These are phyloP conservation scores for Kazachstania sp. DNA, from an alignment of 1,139 yeast genomes.

Conservation along the genomic window DNA sequence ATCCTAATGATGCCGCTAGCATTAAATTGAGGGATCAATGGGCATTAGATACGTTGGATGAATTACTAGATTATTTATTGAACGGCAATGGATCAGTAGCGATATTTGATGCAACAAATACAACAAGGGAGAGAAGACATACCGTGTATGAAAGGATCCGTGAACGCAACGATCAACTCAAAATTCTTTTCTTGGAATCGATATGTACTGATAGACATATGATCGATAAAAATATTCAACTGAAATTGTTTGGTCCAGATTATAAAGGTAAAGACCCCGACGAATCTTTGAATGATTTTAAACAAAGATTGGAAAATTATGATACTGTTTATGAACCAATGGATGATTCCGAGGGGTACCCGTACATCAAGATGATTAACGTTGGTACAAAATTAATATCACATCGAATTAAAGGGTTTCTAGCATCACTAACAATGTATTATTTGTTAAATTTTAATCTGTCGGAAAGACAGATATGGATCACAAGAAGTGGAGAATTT, in stretches of 20 bases:
- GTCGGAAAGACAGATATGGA: constrained; percentile 88
- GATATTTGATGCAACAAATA: constrained; percentile 90
- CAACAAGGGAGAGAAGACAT: constrained; percentile 65
- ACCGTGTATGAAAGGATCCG: constrained; percentile 63
- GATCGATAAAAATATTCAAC: constrained; percentile 70
- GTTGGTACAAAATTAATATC: constrained; percentile 92
- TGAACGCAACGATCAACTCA: constrained; percentile 57
- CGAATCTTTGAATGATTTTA: constrained; percentile 70
- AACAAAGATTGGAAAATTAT: constrained; percentile 72
- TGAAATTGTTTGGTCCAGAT: constrained; percentile 90
- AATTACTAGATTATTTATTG: constrained; percentile 68
- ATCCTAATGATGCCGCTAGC: constrained; percentile 64
- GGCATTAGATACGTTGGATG: constrained; percentile 93
- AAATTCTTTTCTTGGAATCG: constrained; percentile 78
- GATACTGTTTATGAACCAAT: constrained; percentile 87
- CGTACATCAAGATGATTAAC: constrained; percentile 90
- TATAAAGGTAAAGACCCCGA: constrained; percentile 80
- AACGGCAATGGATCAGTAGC: constrained; percentile 87
- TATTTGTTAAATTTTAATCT: constrained; percentile 84
- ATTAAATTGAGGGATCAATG: constrained; percentile 74
- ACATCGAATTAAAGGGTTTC: constrained; percentile 81
- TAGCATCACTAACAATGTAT: constrained; percentile 89
- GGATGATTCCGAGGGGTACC: constrained; percentile 69
- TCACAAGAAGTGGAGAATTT: constrained; percentile 90
- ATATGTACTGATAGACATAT: constrained; percentile 73